Base-by-base conservation (phyloP, 2,329 filamentous ascomycete species). In the Passalora sequoiae region DNA sequence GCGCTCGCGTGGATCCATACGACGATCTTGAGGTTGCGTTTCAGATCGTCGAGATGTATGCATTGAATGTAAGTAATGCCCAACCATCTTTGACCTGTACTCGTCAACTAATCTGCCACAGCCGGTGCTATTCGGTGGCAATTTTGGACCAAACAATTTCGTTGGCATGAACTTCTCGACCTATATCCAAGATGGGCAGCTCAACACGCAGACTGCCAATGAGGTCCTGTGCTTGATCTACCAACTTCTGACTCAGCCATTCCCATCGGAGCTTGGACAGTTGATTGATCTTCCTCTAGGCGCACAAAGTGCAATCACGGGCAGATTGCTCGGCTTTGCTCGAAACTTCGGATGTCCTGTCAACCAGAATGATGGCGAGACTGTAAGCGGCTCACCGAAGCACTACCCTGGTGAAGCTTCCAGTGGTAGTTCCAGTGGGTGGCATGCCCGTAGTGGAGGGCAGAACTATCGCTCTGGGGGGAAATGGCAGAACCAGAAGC, bases 51-150 rank as follows among this genome's bases (percentile, higher is more conserved):
- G 54, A 56, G 2, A 59, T 63, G 58, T 71, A 71, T 40, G 40
- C 62, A 13, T 52, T 63, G 45, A 60, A 68, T 43, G 38, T 41
- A 31, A 31, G 33, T 41, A 10, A 17, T 21, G 7, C 13, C 8
- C 4, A n/a, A 3, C n/a, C 56, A n/a, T 63, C 63, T 17, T 13
- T n/a, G 13, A 20, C 17, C 9, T n/a, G 32, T 7, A 19, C 15
- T 13, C 4, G n/a, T 19, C n/a, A n/a, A n/a, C n/a, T n/a, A n/a
- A n/a, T n/a, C n/a, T n/a, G n/a, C n/a, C n/a, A n/a, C n/a, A 43
- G 40, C 69, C 69, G 1, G 67, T 71, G 6, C 54, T 65, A 0
- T 71, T 72, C 37, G 69, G 69, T 24, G 69, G 47, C 9, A 50
- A 50, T 22, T 28, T 52, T 28, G 47, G 47, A 4, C 40, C 15